Conservation (phyloP, 805 yeast genomes). For the Candida xyloterini region DNA sequence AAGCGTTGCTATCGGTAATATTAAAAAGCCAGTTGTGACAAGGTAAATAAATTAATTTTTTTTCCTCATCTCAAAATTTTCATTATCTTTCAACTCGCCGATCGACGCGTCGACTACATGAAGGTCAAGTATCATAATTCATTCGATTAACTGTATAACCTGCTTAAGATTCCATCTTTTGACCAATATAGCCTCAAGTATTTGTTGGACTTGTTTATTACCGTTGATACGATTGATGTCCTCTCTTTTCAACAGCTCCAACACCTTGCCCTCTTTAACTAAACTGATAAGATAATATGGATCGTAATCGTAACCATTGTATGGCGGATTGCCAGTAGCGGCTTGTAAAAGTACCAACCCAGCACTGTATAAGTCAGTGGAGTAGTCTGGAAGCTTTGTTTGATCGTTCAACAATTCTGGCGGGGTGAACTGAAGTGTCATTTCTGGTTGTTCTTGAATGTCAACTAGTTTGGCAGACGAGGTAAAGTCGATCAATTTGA, state of each 20-base stretch:
- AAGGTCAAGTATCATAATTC: slow-evolving; percentile 1
- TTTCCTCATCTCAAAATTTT: slow-evolving; percentile 8
- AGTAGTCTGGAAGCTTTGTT: slow-evolving; percentile 28
- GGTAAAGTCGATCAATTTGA: slow-evolving; percentile 49
- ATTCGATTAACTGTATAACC: not conserved
- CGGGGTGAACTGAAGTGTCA: slow-evolving; percentile 44
- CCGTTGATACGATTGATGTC: slow-evolving; percentile 23
- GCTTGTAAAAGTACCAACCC: slow-evolving; percentile 45
- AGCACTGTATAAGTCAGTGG: slow-evolving; percentile 44
- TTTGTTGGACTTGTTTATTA: slow-evolving; percentile 15
- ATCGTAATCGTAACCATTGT: slow-evolving; percentile 29
- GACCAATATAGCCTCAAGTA: slow-evolving; percentile 31
- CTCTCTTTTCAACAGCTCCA: slow-evolving; percentile 32
- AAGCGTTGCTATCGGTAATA: not conserved
- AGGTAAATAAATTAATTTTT: slow-evolving; percentile 5
- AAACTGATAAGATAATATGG: slow-evolving; percentile 32
- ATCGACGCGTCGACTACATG: slow-evolving; percentile 8
- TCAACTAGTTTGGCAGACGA: slow-evolving; percentile 32
- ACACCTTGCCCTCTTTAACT: slow-evolving; percentile 32
- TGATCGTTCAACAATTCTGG: slow-evolving; percentile 40
- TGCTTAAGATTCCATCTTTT: slow-evolving; percentile 29
- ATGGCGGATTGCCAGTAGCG: slow-evolving; percentile 47
- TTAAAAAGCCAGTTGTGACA: slow-evolving; percentile 2
- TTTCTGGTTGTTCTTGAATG: slow-evolving; percentile 25
- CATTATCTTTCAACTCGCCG: slow-evolving; percentile 3